Percentiles rank a stretch among this genome's conserved stretches.
Conservation (phyloP, 345 rosid genomes). For the Sisymbrium altissimum region DNA sequence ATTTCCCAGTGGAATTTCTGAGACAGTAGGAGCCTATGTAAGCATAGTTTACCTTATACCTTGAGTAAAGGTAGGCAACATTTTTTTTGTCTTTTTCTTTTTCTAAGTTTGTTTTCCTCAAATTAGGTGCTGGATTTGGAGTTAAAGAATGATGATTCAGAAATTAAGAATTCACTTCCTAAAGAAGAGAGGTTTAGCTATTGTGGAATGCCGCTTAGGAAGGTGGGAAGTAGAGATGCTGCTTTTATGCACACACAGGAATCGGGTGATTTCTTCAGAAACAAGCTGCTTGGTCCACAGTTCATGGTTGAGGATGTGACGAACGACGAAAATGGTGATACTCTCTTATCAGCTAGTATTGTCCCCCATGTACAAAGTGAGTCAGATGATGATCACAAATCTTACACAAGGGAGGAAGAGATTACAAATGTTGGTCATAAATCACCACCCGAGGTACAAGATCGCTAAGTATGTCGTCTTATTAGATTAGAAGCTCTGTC, state of each 20-base stretch:
- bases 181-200: constrained; percentile 30
- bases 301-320: constrained; percentile 72
- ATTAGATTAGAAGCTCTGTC: neutral
- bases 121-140: constrained; percentile 37
- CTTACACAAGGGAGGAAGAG: constrained; percentile 34
- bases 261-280: constrained; percentile 24
- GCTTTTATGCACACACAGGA: constrained; percentile 30
- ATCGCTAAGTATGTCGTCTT: neutral
- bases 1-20: constrained; percentile 8
- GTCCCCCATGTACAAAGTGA: constrained; percentile 45
- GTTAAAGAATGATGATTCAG: constrained; percentile 32
- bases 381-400: constrained; percentile 35
- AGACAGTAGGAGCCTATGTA: constrained; percentile 40
- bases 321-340: constrained; percentile 36
- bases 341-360: constrained; percentile 36
- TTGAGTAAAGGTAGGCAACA: neutral
- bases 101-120: constrained; percentile 22
- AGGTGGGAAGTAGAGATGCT: constrained; percentile 31
- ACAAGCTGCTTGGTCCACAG: constrained; percentile 22
- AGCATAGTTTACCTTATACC: constrained; percentile 17
- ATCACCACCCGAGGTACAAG: constrained; percentile 49
- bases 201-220: constrained; percentile 29
- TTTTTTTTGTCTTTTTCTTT: neutral
- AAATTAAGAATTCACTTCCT: constrained; percentile 22
- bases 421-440: constrained; percentile 33